Base-by-base conservation (phyloP, 2,329 filamentous ascomycete genomes). In the Monosporascus cannonballus region DNA sequence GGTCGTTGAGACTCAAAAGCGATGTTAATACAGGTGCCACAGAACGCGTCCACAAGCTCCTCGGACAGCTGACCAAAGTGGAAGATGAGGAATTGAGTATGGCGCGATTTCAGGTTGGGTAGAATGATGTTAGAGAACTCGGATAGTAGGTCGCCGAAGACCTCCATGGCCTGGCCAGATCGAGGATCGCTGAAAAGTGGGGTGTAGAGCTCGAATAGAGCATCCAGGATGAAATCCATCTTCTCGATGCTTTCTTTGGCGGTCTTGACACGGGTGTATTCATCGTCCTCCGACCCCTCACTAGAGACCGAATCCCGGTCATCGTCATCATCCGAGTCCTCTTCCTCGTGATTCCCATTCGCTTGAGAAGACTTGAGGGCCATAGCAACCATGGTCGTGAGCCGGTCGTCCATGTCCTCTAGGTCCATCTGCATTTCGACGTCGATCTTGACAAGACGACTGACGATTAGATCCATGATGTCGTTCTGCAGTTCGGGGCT, bases 81-180 rank as follows among this genome's bases (percentile, higher is more conserved):
- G 71, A 99, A 99, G 49, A 97, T 80, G 47, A 99, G 81, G 63
- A 97, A 99, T 64, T 99, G 94, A 0, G 91, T 91, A 68, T 97
- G 93, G 36, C 94, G 86, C 24, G 91, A 96, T 60, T 90, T 89
- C 67, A 94, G 91, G 15, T 91, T 95, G 3, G 92, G 91, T 30
- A 99, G 79, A 54, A 99, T 90, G 64, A 91, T 90, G 66, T 83
- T 88, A 55, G 86, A 83, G 65, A 99, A 99, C 67, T 96, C 91
- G 48, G 85, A 82, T 27, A 97, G 78, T 39, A 99, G 78, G 51
- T 89, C 84, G 50, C 89, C 86, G 61, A 96, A 89, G 48, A 84
- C 83, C 52, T 85, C 83, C 58, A 88, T 82, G 42, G 89, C 86
- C 52, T 84, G 77, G 47, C 86, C 80, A 14, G 84, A 83, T 38